phyloP scores from a whole-genome alignment of 2,329 filamentous ascomycete genomes.

The Xylariales sp. region DNA sequence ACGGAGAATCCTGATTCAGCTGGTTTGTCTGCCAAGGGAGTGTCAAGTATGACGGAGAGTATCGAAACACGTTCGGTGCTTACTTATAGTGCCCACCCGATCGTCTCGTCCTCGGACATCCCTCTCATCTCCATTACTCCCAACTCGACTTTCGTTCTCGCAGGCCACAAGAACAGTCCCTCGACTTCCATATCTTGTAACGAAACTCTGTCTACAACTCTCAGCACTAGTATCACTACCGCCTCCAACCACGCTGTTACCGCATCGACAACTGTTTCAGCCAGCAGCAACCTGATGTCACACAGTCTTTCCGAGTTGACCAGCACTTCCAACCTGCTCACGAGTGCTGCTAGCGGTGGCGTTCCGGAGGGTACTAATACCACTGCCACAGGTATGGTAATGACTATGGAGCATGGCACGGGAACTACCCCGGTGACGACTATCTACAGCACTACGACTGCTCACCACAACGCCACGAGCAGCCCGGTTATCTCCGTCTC shows the following conservation, averaged over 20 bases:
- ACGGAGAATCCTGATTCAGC: background rate
- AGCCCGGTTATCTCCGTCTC: background rate
- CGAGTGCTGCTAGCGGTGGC: background rate
- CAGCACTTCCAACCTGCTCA: background rate
- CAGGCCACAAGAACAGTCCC: background rate
- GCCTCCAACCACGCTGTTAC: background rate
- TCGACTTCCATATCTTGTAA: background rate
- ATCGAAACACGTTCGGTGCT: background rate
- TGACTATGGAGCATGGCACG: background rate
- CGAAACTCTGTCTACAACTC: background rate
- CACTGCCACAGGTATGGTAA: slow-evolving; percentile 1
- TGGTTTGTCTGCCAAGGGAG: background rate
- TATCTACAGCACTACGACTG: slow-evolving; percentile 3
- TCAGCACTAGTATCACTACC: background rate
- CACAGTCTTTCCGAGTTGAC: slow-evolving; percentile 2
- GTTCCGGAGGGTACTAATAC: background rate
- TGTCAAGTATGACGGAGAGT: background rate
- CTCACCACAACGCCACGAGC: slow-evolving; percentile 1
- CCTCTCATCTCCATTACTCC: slow-evolving; percentile 2
- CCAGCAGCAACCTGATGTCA: slow-evolving; percentile 3
- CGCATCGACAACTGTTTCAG: background rate
- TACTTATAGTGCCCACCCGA: background rate
- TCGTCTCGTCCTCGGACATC: background rate
- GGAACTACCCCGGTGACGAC: background rate
- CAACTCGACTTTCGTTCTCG: slow-evolving; percentile 1